Conservation (phyloP, 2,329 filamentous ascomycete species). For the Exophiala sideris region DNA sequence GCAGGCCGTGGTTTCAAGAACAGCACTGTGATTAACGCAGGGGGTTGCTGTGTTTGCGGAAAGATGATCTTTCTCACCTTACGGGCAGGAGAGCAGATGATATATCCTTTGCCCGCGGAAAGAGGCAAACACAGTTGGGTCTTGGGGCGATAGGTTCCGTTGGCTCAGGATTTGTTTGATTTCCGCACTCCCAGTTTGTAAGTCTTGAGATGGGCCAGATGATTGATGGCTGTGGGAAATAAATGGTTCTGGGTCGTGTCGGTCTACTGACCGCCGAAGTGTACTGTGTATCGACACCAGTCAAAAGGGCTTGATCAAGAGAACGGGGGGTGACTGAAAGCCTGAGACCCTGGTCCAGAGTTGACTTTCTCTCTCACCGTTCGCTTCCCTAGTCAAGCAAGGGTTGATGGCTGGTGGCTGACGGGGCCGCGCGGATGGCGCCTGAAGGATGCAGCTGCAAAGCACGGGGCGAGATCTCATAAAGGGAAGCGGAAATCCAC, state of each 20-base stretch:
- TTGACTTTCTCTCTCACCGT: not conserved
- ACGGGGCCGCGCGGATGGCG: conserved; percentile 3
- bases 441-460: not conserved
- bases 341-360: not conserved
- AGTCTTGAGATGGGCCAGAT: not conserved
- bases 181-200: not conserved
- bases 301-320: not conserved
- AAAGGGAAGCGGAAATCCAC: not conserved
- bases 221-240: not conserved
- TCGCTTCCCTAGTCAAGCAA: not conserved
- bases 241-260: conserved; percentile 13
- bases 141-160: too few species aligned
- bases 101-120: not conserved
- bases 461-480: conserved; percentile 1
- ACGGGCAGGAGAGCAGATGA: not conserved
- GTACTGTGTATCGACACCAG: not conserved
- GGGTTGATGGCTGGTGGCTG: not conserved
- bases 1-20: conserved; percentile 16
- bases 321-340: not conserved
- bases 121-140: too few species aligned
- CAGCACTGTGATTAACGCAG: conserved; percentile 17
- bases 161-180: too few species aligned
- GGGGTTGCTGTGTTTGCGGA: not conserved
- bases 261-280: conserved; percentile 23
- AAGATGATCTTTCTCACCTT: not conserved